phyloP scores from a whole-genome alignment of 441 rosid species.

The Corymbia citriodora region DNA sequence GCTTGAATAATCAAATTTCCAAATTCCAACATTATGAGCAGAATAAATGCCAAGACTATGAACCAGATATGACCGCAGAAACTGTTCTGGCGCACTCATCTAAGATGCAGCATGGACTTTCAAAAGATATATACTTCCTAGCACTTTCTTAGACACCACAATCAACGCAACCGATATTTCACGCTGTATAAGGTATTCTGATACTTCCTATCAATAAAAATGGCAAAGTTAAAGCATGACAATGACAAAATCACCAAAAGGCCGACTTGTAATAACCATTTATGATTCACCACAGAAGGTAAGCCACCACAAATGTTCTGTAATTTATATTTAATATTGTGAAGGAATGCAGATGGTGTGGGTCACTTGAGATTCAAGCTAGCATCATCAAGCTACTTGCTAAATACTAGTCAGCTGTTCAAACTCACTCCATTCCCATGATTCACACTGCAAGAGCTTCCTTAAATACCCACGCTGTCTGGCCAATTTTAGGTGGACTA shows the following conservation, averaged over 20 bases:
- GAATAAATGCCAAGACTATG: neutral
- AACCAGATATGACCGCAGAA: neutral
- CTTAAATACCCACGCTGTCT: neutral
- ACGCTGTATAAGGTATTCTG: neutral
- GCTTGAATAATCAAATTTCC: neutral
- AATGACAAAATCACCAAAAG: neutral
- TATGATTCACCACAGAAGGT: neutral
- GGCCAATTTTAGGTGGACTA: neutral
- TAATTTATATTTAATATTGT: neutral
- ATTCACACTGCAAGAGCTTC: neutral
- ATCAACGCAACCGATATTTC: neutral
- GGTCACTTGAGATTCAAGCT: neutral
- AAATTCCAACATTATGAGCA: neutral
- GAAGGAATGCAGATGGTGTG: neutral
- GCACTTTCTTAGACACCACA: neutral
- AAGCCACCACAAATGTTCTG: neutral
- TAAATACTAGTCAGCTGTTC: neutral
- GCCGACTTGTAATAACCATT: neutral
- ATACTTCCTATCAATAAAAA: neutral
- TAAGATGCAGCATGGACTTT: neutral
- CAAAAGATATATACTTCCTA: neutral
- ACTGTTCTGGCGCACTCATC: neutral
- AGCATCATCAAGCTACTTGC: neutral
- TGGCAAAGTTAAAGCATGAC: neutral
- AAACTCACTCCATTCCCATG: neutral